Percentiles rank a stretch among this genome's conserved stretches.
Conservation (phyloP, 257 asterid species). For the Capsicum pubescens region DNA sequence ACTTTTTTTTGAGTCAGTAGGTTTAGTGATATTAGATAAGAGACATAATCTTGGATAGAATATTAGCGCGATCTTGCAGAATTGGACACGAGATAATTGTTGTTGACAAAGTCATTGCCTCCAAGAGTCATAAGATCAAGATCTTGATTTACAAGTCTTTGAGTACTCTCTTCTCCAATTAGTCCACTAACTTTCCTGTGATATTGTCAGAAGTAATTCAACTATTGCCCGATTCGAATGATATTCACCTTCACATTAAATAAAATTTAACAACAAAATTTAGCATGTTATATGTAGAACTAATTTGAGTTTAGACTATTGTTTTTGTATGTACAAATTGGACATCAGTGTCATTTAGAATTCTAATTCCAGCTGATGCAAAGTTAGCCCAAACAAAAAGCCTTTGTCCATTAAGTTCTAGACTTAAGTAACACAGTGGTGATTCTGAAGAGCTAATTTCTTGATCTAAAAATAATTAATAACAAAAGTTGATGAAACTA, state of each 20-base stretch:
- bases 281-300: neutral
- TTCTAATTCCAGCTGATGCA: conserved; percentile 87
- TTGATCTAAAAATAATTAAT: conserved; percentile 49
- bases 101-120: conserved; percentile 91
- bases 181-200: conserved; percentile 59
- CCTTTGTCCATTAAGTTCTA: conserved; percentile 57
- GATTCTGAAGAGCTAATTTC: conserved; percentile 63
- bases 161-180: conserved; percentile 53
- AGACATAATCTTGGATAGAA: conserved; percentile 60
- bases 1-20: no score
- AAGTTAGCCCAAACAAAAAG: conserved; percentile 75
- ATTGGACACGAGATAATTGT: conserved; percentile 69
- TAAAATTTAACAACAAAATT: neutral
- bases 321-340: conserved; percentile 63
- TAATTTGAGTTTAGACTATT: neutral
- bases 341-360: conserved; percentile 82
- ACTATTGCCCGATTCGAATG: conserved; percentile 60
- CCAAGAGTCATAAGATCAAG: conserved; percentile 81
- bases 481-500: neutral
- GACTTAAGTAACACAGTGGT: conserved; percentile 72
- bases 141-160: conserved; percentile 56
- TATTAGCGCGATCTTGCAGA: conserved; percentile 75
- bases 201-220: conserved; percentile 63
- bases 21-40: conserved; percentile 59
- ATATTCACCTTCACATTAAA: conserved; percentile 61